phyloP scores from a whole-genome alignment of 202 grass and related monocot genomes.

The Elaeis oleifera region DNA sequence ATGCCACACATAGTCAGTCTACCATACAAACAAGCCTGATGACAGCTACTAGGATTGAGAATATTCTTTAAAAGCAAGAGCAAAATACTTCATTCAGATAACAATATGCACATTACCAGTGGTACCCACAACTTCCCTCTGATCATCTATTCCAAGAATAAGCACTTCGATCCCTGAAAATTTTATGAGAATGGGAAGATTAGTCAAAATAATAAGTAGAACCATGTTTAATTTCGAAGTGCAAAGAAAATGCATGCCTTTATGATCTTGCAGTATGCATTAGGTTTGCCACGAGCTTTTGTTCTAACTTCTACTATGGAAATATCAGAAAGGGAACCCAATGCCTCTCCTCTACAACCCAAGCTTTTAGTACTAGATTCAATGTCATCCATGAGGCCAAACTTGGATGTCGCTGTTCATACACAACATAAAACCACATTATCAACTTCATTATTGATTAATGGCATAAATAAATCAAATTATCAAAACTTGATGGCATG shows the following conservation, averaged over 20 bases:
- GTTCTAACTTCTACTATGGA: constrained; percentile 88
- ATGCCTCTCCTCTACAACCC: constrained; percentile 66
- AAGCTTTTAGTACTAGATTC: constrained; percentile 35
- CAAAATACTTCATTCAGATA: neutral
- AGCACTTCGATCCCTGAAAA: constrained; percentile 71
- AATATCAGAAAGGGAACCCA: constrained; percentile 86
- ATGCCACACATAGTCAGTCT: no score
- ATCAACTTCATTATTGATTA: no score
- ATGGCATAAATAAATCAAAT: no score
- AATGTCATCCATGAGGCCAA: constrained; percentile 20
- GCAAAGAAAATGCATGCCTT: constrained; percentile 37
- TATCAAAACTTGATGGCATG: no score
- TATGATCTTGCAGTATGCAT: constrained; percentile 96
- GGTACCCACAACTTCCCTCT: constrained; percentile 80
- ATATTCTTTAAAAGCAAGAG: neutral
- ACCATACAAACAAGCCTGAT: neutral
- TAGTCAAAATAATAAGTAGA: constrained; percentile 4
- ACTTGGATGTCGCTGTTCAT: constrained; percentile 62
- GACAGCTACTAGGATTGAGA: neutral
- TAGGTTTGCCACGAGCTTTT: constrained; percentile 80
- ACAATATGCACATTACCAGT: constrained; percentile 34
- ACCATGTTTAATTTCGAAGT: neutral
- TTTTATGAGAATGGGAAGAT: constrained; percentile 25
- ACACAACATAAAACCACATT: neutral
- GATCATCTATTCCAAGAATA: constrained; percentile 89